These are phyloP conservation scores for Emiliania huxleyi DNA, from an alignment of 78 protist genomes.

Conservation along the genomic window DNA sequence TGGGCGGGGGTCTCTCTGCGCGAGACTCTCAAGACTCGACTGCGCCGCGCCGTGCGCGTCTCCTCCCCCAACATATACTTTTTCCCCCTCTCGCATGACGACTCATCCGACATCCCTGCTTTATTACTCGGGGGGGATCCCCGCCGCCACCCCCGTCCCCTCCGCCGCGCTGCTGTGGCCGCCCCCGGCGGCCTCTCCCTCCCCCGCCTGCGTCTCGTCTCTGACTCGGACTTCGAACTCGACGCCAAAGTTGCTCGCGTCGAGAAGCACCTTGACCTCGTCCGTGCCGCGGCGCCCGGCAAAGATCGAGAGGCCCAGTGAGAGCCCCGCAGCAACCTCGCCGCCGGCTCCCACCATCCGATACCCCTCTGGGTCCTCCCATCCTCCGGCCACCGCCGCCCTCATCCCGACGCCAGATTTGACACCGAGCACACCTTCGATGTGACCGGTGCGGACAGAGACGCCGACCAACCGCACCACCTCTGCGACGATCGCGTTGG, in stretches of 20 bases:
- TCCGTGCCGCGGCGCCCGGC: not conserved
- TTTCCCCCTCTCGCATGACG: too few relatives aligned
- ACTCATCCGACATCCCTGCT: too few relatives aligned
- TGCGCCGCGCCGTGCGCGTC: too few relatives aligned
- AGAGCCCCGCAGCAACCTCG: not conserved
- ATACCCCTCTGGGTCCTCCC: not conserved
- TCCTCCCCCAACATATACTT: too few relatives aligned
- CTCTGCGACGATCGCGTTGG: not conserved
- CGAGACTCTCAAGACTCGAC: too few relatives aligned
- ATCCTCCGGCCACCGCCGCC: not conserved
- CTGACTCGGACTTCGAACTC: not conserved
- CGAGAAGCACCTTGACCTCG: not conserved
- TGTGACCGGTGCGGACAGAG: not conserved
- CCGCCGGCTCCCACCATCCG: not conserved
- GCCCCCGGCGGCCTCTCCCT: too few relatives aligned
- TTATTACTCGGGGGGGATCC: too few relatives aligned
- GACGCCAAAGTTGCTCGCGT: not conserved
- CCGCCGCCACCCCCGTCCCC: too few relatives aligned
- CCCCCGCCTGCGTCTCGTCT: too few relatives aligned
- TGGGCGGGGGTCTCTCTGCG: too few relatives aligned
- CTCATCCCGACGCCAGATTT: not conserved
- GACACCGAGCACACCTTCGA: not conserved
- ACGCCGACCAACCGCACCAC: not conserved
- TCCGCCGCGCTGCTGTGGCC: too few relatives aligned
- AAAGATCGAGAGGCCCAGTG: not conserved